Conservation (phyloP, 805 yeast genomes). For the Candida wancherniae region DNA sequence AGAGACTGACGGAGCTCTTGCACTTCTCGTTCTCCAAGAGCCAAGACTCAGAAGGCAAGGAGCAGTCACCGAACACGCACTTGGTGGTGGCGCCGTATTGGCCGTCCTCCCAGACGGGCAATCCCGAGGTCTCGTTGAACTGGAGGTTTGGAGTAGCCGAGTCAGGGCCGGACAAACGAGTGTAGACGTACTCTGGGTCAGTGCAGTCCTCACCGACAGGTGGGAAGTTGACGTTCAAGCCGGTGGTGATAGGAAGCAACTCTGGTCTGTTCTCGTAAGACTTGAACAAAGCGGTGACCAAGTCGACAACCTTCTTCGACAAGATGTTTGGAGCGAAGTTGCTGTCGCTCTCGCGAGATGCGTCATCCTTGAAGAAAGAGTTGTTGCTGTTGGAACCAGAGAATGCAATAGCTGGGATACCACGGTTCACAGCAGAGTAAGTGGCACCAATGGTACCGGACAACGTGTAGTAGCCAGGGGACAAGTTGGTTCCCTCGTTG, state of each 20-base stretch:
- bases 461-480: conserved; percentile 25
- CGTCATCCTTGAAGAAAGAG: conserved; percentile 24
- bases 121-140: conserved; percentile 39
- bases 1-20: conserved; percentile 41
- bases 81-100: conserved; percentile 35
- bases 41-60: conserved; percentile 23
- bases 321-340: conserved; percentile 23
- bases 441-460: conserved; percentile 26
- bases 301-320: conserved; percentile 22
- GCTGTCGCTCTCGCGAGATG: conserved; percentile 15
- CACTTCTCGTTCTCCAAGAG: conserved; percentile 28
- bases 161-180: conserved; percentile 44
- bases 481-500: conserved; percentile 27
- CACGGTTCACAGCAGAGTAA: conserved; percentile 23
- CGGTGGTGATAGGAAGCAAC: conserved; percentile 20
- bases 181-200: conserved; percentile 38
- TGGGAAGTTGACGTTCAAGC: conserved; percentile 26
- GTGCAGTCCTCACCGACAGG: conserved; percentile 27
- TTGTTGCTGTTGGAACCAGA: conserved; percentile 24
- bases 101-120: conserved; percentile 14
- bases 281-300: conserved; percentile 18
- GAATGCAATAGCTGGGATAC: conserved; percentile 24
- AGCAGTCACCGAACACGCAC: conserved; percentile 23
- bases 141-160: conserved; percentile 26
- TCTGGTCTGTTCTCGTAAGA: conserved; percentile 12